These are phyloP conservation scores for Penicillium cinerascens DNA, from an alignment of 495 filamentous ascomycete genomes.

Conservation along the genomic window DNA sequence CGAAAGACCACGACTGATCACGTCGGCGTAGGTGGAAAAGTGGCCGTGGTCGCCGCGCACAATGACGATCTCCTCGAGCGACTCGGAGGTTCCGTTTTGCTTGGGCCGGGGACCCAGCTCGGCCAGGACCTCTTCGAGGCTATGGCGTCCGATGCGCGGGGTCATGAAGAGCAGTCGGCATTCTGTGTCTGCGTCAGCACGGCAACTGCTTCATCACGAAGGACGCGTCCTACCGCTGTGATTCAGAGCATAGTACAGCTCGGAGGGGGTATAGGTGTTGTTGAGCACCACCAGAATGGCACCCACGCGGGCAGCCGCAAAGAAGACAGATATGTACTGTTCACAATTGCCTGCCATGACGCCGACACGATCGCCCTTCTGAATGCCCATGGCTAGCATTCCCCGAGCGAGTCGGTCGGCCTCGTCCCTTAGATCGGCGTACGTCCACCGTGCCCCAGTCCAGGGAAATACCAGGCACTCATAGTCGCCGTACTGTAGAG, in stretches of 20 bases:
- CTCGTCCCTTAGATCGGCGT: constrained; percentile 58
- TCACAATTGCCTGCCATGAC: constrained; percentile 72
- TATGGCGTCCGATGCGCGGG: constrained; percentile 54
- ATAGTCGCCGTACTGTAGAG: constrained; percentile 53
- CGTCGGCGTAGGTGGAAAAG: constrained; percentile 51
- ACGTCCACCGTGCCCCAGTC: constrained; percentile 65
- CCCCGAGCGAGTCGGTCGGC: constrained; percentile 56
- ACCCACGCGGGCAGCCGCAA: constrained; percentile 62
- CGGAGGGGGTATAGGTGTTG: constrained; percentile 66
- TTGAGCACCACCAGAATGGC: constrained; percentile 67
- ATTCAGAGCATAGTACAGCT: constrained; percentile 59
- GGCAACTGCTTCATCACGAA: not conserved
- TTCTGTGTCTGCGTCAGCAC: constrained; percentile 22
- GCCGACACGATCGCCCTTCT: constrained; percentile 61
- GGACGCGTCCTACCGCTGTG: constrained; percentile 51
- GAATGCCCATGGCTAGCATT: constrained; percentile 56
- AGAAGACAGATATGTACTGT: constrained; percentile 66
- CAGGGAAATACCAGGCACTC: constrained; percentile 64
- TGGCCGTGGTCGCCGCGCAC: constrained; percentile 48
- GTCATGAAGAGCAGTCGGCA: constrained; percentile 64
- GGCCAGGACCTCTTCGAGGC: constrained; percentile 51
- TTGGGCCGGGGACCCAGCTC: constrained; percentile 44
- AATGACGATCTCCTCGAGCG: constrained; percentile 50
- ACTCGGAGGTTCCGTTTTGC: constrained; percentile 24
- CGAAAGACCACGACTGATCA: constrained; percentile 32